A percentile compares a stretch with the other conserved stretches of the same genome.
Evolutionary conservation across 768 basidiomycete genomes (phyloP).

Genomic region (Mycena amicta): DNA sequence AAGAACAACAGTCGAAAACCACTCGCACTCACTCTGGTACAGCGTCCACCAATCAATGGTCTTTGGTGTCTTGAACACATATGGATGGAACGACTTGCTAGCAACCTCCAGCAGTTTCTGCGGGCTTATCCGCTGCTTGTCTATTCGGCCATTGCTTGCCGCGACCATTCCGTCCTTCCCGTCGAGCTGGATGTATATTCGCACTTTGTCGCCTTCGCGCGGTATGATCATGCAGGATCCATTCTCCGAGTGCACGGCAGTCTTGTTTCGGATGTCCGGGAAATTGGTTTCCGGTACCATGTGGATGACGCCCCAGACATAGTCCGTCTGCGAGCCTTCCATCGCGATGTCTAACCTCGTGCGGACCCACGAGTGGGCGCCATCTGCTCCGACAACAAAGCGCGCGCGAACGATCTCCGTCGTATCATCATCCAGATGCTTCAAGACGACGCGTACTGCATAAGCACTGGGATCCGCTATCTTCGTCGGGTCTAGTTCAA

Average conservation of each 20-base stretch:
- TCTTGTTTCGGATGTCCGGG: slow-evolving; percentile 71
- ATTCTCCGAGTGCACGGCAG: slow-evolving; percentile 66
- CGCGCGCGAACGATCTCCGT: slow-evolving; percentile 68
- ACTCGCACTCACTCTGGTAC: slow-evolving; percentile 57
- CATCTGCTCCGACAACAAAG: slow-evolving; percentile 79
- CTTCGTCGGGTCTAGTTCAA: slow-evolving; percentile 46
- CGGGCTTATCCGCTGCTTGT: slow-evolving; percentile 53
- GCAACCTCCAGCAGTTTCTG: slow-evolving; percentile 60
- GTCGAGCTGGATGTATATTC: slow-evolving; percentile 71
- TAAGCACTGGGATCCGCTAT: slow-evolving; percentile 44
- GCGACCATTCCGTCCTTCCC: slow-evolving; percentile 46
- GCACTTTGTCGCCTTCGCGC: slow-evolving; percentile 65
- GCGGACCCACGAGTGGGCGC: slow-evolving; percentile 84
- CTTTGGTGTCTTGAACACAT: slow-evolving; percentile 48
- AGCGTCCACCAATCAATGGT: slow-evolving; percentile 72
- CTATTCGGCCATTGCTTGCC: slow-evolving; percentile 49
- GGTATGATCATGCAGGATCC: slow-evolving; percentile 78
- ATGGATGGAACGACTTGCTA: slow-evolving; percentile 59
- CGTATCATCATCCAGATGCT: slow-evolving; percentile 40
- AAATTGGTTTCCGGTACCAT: slow-evolving; percentile 71
- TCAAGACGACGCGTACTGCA: slow-evolving; percentile 48
- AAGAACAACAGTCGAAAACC: not conserved
- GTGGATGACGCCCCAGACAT: slow-evolving; percentile 85
- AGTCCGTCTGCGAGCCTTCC: slow-evolving; percentile 80
- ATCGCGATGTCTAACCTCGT: slow-evolving; percentile 64